These are phyloP conservation scores for Voacanga thouarsii DNA, from an alignment of 257 asterid species.

Conservation along the genomic window DNA sequence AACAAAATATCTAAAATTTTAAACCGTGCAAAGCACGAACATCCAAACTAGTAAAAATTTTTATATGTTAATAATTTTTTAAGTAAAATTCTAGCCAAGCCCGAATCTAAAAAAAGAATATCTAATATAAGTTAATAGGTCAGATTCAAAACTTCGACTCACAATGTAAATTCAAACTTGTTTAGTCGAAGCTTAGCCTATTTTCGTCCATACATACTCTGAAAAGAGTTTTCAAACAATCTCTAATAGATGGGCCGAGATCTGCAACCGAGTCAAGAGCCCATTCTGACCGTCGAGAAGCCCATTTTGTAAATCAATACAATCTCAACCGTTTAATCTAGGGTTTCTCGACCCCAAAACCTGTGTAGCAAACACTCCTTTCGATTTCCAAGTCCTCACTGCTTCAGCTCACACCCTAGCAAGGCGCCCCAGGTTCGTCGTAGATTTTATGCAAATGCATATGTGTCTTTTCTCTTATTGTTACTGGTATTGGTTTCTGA, in stretches of 20 bases:
- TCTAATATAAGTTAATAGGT: too few relatives aligned
- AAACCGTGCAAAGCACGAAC: too few relatives aligned
- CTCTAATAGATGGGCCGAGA: not conserved
- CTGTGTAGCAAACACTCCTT: not conserved
- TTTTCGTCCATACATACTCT: too few relatives aligned
- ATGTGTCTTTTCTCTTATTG: not conserved
- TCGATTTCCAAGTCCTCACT: not conserved
- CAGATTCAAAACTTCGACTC: too few relatives aligned
- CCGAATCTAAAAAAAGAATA: too few relatives aligned
- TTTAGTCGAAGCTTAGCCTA: too few relatives aligned
- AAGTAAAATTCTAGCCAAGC: too few relatives aligned
- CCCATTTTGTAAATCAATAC: not conserved
- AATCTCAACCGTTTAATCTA: conserved; percentile 6
- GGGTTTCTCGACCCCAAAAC: conserved; percentile 2
- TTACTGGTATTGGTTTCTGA: not conserved
- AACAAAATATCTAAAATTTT: too few relatives aligned
- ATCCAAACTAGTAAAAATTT: too few relatives aligned
- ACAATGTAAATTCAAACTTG: too few relatives aligned
- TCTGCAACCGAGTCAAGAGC: not conserved
- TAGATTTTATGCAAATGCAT: conserved; percentile 1
- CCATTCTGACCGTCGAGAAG: not conserved
- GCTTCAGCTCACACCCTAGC: not conserved
- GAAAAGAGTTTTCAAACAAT: too few relatives aligned
- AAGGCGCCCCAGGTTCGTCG: not conserved
- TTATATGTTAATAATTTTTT: too few relatives aligned